These are phyloP conservation scores for Trametes punicea DNA, from an alignment of 768 basidiomycete genomes.

Conservation along the genomic window DNA sequence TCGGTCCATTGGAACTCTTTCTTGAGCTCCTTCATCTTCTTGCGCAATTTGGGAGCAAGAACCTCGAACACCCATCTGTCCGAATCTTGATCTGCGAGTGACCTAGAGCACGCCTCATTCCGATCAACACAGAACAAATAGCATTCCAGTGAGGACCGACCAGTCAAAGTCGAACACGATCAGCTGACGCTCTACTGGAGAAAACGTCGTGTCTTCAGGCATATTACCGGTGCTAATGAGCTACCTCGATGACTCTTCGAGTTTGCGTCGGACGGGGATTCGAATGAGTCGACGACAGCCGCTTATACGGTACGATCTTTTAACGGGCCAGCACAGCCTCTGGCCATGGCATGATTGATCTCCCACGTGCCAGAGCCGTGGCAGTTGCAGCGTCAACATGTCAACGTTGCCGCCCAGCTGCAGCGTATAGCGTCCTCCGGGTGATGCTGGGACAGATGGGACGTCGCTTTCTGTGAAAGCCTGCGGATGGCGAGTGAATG, in stretches of 20 bases:
- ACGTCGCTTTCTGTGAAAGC: too few species aligned
- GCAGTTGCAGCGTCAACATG: neutral
- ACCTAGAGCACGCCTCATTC: constrained; percentile 46
- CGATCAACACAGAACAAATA: neutral
- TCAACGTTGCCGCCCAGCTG: neutral
- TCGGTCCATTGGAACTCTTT: constrained; percentile 84
- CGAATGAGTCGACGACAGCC: constrained; percentile 1
- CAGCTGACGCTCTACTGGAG: constrained; percentile 52
- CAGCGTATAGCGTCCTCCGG: too few species aligned
- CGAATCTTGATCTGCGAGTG: constrained; percentile 92
- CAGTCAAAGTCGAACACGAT: constrained; percentile 98
- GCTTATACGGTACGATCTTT: neutral
- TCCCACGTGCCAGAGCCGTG: neutral
- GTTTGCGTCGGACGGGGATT: neutral
- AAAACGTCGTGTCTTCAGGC: constrained; percentile 14
- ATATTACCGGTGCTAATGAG: too few species aligned
- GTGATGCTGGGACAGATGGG: too few species aligned
- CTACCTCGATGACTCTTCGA: neutral
- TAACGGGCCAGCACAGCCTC: neutral
- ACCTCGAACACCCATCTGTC: constrained; percentile 94
- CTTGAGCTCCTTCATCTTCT: constrained; percentile 72
- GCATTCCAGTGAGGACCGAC: constrained; percentile 35
- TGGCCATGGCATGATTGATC: neutral
- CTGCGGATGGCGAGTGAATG: too few species aligned
- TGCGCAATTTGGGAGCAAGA: constrained; percentile 77